Conservation (phyloP, 2,329 filamentous ascomycete genomes). For the Calycina marina region DNA sequence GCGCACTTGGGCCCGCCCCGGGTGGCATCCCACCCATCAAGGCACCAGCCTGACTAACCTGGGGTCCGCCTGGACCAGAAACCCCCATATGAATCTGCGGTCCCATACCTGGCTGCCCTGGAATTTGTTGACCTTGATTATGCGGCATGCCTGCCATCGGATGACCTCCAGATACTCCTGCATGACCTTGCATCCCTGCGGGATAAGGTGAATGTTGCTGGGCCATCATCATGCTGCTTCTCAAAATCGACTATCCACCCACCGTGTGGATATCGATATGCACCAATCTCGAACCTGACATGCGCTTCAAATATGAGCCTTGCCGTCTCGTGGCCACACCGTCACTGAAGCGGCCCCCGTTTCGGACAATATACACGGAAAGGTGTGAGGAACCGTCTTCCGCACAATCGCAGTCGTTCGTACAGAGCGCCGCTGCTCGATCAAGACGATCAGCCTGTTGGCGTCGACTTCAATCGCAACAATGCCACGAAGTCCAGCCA, state of each 20-base stretch:
- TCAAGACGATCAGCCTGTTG: too few species aligned
- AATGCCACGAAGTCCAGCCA: too few species aligned
- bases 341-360: too few species aligned
- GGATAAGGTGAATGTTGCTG: constrained; percentile 57
- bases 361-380: too few species aligned
- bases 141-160: constrained; percentile 36
- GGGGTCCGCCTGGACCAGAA: constrained; percentile 52
- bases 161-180: constrained; percentile 46
- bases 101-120: constrained; percentile 43
- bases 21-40: constrained; percentile 69
- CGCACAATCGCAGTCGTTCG: too few species aligned
- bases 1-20: constrained; percentile 44
- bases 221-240: constrained; percentile 52
- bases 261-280: constrained; percentile 43
- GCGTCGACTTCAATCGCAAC: too few species aligned
- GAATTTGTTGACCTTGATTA: constrained; percentile 54
- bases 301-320: constrained; percentile 13
- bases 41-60: constrained; percentile 53
- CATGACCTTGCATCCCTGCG: constrained; percentile 55
- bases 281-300: constrained; percentile 13
- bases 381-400: too few species aligned
- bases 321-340: too few species aligned
- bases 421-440: too few species aligned
- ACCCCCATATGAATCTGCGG: constrained; percentile 64
- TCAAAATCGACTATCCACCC: constrained; percentile 32